Percentiles rank a stretch among this genome's conserved stretches.
phyloP scores from a whole-genome alignment of 2,329 filamentous ascomycete species.

The Beauveria pseudobassiana region DNA sequence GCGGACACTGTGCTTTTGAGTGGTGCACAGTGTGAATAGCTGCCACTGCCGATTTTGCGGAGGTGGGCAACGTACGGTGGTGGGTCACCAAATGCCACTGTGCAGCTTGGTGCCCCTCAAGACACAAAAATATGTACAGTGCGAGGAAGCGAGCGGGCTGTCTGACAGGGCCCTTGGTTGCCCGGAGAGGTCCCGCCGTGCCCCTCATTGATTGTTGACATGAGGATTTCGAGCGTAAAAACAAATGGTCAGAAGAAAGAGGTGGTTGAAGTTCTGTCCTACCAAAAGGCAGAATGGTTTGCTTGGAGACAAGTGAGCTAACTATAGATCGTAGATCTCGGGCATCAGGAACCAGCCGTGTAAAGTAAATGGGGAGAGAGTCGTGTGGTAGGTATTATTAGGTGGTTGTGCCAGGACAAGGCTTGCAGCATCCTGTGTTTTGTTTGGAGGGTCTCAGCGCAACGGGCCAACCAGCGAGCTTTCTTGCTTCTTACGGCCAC shows the following conservation, averaged over 20 bases:
- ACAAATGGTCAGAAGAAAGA: neutral
- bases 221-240: neutral
- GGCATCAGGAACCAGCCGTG: neutral
- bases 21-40: neutral
- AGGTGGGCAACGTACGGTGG: no score
- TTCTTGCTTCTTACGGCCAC: neutral
- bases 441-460: conserved; percentile 2
- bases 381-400: neutral
- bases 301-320: neutral
- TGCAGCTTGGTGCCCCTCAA: no score
- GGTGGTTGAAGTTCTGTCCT: no score
- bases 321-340: conserved; percentile 1
- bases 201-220: conserved; percentile 10
- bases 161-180: conserved; percentile 2
- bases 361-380: neutral
- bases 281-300: neutral
- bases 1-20: neutral
- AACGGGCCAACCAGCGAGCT: neutral
- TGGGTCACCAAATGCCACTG: no score
- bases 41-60: no score
- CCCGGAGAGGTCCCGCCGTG: conserved; percentile 5
- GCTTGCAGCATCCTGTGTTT: neutral
- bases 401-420: neutral
- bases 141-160: neutral
- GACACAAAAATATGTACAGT: neutral